Conservation (phyloP, 2,329 filamentous ascomycete genomes). For the Rhynchosporium graminicola region DNA sequence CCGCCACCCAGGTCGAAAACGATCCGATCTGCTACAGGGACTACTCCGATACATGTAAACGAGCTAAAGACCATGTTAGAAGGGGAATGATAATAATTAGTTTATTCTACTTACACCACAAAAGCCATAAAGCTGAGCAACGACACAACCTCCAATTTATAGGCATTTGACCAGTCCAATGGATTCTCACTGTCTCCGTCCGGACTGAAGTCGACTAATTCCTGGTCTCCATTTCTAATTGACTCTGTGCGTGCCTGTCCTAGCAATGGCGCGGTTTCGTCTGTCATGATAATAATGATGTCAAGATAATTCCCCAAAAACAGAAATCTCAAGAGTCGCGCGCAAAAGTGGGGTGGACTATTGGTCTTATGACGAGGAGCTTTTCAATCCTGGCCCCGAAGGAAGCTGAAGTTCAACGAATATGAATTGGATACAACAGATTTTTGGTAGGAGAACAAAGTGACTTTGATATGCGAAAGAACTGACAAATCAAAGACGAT, state of each 20-base stretch:
- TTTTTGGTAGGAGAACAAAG: neutral
- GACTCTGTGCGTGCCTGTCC: conserved; percentile 10
- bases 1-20: conserved; percentile 49
- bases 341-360: conserved; percentile 5
- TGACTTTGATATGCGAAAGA: neutral
- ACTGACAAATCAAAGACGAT: neutral
- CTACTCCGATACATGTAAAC: conserved; percentile 58
- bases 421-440: too few relatives aligned
- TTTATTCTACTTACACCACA: conserved; percentile 49
- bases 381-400: too few relatives aligned
- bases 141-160: conserved; percentile 56
- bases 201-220: conserved; percentile 48
- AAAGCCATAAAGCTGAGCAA: conserved; percentile 57
- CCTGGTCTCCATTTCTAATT: conserved; percentile 14
- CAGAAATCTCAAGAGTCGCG: neutral
- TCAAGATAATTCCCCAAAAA: neutral
- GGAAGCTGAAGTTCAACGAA: neutral
- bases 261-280: conserved; percentile 32
- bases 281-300: conserved; percentile 20
- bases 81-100: neutral
- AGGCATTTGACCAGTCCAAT: conserved; percentile 52
- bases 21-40: conserved; percentile 55
- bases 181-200: conserved; percentile 53
- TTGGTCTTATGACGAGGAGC: neutral
- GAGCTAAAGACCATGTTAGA: conserved; percentile 45